Conservation (phyloP, 257 asterid species). For the Marsdenia floribunda region DNA sequence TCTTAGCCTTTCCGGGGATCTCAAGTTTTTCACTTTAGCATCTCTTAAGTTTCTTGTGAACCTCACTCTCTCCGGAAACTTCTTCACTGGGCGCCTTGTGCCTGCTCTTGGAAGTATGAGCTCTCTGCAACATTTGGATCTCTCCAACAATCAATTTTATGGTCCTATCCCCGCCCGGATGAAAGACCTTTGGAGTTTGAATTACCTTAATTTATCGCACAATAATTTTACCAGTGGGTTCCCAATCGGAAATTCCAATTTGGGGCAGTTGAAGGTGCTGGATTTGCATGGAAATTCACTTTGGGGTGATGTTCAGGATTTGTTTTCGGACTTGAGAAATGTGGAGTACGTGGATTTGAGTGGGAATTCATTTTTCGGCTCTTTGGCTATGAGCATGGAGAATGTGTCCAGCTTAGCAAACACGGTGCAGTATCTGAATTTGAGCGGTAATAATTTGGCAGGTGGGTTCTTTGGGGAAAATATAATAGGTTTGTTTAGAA, state of each 20-base stretch:
- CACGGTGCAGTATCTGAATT: slow-evolving; percentile 50
- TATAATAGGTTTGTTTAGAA: slow-evolving; percentile 49
- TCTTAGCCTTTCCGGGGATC: slow-evolving; percentile 57
- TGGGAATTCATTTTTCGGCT: slow-evolving; percentile 52
- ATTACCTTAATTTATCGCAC: slow-evolving; percentile 54
- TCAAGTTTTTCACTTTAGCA: slow-evolving; percentile 64
- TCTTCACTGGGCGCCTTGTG: slow-evolving; percentile 65
- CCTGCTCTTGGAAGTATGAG: slow-evolving; percentile 64
- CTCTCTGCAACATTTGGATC: slow-evolving; percentile 68
- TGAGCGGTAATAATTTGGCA: slow-evolving; percentile 57
- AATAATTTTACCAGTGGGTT: slow-evolving; percentile 57
- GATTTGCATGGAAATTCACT: slow-evolving; percentile 68
- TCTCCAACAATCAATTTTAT: slow-evolving; percentile 59
- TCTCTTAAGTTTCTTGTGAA: slow-evolving; percentile 47
- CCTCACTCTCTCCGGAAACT: slow-evolving; percentile 68
- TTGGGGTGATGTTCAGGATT: slow-evolving; percentile 43
- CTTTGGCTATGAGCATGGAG: slow-evolving; percentile 40
- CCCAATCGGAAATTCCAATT: slow-evolving; percentile 54
- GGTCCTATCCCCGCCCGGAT: slow-evolving; percentile 74
- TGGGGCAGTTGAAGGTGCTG: slow-evolving; percentile 67
- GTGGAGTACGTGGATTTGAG: slow-evolving; percentile 76
- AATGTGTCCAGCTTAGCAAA: slow-evolving; percentile 66
- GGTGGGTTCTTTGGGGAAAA: slow-evolving; percentile 56
- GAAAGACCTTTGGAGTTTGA: slow-evolving; percentile 59
- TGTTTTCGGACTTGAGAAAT: slow-evolving; percentile 58